phyloP scores from a whole-genome alignment of 768 basidiomycete genomes.

The Albatrellus ellisii region DNA sequence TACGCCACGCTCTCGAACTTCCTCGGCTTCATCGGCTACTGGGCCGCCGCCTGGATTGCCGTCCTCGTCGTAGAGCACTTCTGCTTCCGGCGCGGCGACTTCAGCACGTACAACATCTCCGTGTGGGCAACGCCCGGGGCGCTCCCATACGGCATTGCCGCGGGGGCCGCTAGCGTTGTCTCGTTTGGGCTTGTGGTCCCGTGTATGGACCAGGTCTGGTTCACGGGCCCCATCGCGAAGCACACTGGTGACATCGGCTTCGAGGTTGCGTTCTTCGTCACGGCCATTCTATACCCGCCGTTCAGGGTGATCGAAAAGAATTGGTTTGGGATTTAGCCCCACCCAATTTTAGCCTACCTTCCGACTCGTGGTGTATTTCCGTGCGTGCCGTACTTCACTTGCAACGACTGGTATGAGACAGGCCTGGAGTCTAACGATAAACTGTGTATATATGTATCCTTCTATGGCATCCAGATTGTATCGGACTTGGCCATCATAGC shows the following conservation, averaged over 20 bases:
- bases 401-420: no score
- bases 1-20: slow-evolving; percentile 51
- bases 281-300: slow-evolving; percentile 36
- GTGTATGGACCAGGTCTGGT: slow-evolving; percentile 63
- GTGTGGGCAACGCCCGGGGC: slow-evolving; percentile 39
- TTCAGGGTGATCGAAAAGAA: slow-evolving; percentile 27
- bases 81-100: slow-evolving; percentile 41
- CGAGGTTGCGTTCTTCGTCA: slow-evolving; percentile 39
- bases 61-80: slow-evolving; percentile 57
- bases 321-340: slow-evolving; percentile 1
- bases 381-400: no score
- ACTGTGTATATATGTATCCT: no score
- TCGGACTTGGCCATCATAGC: no score
- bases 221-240: slow-evolving; percentile 51
- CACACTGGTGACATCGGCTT: slow-evolving; percentile 63
- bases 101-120: slow-evolving; percentile 31
- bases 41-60: slow-evolving; percentile 33
- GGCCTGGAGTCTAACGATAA: no score
- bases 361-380: no score
- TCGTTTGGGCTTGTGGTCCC: slow-evolving; percentile 47
- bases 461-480: no score
- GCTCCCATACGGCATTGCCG: slow-evolving; percentile 54
- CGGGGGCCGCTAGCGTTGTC: slow-evolving; percentile 34
- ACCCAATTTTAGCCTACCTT: not conserved
- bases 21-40: slow-evolving; percentile 46